Conservation (phyloP, 805 yeast genomes). For the Candida hispaniensis region DNA sequence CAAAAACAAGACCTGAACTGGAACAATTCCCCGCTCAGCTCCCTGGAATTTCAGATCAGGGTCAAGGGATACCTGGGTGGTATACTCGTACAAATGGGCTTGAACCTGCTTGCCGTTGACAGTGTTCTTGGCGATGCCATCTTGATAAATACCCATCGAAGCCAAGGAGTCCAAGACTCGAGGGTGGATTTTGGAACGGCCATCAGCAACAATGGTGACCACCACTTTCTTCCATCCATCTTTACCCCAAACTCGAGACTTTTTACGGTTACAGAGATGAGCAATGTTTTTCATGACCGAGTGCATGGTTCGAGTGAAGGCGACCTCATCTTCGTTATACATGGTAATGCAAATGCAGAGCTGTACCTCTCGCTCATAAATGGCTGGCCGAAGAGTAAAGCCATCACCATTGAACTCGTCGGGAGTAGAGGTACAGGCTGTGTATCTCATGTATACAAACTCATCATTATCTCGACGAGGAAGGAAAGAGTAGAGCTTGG, state of each 20-base stretch:
- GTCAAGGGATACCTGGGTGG: slow-evolving; percentile 89
- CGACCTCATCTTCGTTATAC: slow-evolving; percentile 90
- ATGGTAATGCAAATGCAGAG: slow-evolving; percentile 86
- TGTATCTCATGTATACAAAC: slow-evolving; percentile 90
- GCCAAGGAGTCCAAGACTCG: slow-evolving; percentile 81
- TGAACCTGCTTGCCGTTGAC: slow-evolving; percentile 87
- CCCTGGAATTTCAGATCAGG: slow-evolving; percentile 84
- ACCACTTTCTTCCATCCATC: slow-evolving; percentile 97
- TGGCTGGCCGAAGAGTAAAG: slow-evolving; percentile 76
- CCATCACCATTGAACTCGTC: slow-evolving; percentile 73
- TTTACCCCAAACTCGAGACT: slow-evolving; percentile 86
- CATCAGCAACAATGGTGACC: slow-evolving; percentile 85
- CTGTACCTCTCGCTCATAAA: slow-evolving; percentile 84
- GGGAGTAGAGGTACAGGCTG: slow-evolving; percentile 93
- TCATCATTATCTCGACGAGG: slow-evolving; percentile 87
- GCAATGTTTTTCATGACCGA: slow-evolving; percentile 89
- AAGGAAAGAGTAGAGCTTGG: slow-evolving; percentile 70
- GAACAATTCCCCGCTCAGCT: slow-evolving; percentile 79
- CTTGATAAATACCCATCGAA: slow-evolving; percentile 95
- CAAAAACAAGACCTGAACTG: slow-evolving; percentile 89
- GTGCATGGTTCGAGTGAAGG: slow-evolving; percentile 88
- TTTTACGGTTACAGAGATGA: slow-evolving; percentile 68
- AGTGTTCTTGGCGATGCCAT: slow-evolving; percentile 88
- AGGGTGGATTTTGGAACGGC: slow-evolving; percentile 77
- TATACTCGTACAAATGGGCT: slow-evolving; percentile 91